Conservation (phyloP, 2,329 filamentous ascomycete species). For the Hypomyces perniciosus region DNA sequence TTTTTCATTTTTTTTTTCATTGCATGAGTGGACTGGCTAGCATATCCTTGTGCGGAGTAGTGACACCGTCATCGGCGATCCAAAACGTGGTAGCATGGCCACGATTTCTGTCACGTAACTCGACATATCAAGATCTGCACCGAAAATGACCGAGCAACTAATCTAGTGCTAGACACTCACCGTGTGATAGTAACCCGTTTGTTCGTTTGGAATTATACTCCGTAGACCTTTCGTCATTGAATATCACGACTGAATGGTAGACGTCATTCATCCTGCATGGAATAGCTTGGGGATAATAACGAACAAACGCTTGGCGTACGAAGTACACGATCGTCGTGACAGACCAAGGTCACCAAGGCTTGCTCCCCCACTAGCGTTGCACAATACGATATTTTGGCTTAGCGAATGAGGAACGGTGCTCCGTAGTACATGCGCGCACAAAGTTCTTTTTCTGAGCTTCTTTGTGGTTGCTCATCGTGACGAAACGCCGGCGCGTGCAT, state of each 20-base stretch:
- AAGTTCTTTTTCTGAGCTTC: not conserved
- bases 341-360: too few species aligned
- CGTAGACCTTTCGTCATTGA: constrained; percentile 3
- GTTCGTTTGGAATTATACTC: not conserved
- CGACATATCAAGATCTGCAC: constrained; percentile 3
- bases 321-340: too few species aligned
- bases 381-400: too few species aligned
- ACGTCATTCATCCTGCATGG: constrained; percentile 2
- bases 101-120: not conserved
- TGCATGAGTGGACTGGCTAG: too few species aligned
- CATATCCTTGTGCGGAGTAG: not conserved
- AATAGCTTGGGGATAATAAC: too few species aligned
- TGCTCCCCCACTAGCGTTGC: too few species aligned
- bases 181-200: too few species aligned
- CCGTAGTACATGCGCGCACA: too few species aligned
- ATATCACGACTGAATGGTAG: not conserved
- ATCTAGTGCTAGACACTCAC: too few species aligned
- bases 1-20: too few species aligned
- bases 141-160: not conserved
- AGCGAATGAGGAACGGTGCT: too few species aligned
- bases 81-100: not conserved
- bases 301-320: too few species aligned
- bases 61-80: not conserved
- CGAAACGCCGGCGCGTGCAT: not conserved
- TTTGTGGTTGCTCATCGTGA: not conserved